These are phyloP conservation scores for Geotrichum macrosporum DNA, from an alignment of 1,139 yeast genomes.

Conservation along the genomic window DNA sequence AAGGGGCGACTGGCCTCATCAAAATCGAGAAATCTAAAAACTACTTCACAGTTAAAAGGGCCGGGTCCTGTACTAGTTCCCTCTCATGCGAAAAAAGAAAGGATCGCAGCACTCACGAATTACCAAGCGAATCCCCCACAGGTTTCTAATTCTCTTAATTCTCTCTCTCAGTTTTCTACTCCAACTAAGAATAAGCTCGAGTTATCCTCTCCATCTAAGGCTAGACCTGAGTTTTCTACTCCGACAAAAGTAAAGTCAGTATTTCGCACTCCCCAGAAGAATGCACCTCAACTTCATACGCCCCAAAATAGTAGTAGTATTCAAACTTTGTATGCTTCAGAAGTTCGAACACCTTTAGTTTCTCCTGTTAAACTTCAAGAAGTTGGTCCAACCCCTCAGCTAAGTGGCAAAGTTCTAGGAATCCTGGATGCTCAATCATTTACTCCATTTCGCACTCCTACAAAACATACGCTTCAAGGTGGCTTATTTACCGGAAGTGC, in stretches of 20 bases:
- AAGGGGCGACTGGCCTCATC: conserved; percentile 6
- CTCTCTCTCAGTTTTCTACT: not conserved
- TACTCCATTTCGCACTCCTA: conserved; percentile 28
- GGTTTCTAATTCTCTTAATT: conserved; percentile 1
- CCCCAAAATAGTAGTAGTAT: not conserved
- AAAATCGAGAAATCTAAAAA: not conserved
- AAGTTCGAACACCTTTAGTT: conserved; percentile 1
- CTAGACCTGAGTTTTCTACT: not conserved
- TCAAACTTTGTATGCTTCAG: not conserved
- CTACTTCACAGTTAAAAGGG: not conserved
- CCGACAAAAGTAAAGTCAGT: not conserved
- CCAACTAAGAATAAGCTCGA: not conserved
- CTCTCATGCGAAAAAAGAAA: conserved; percentile 11
- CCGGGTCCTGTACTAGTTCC: conserved; percentile 1
- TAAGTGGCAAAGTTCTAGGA: conserved; percentile 63
- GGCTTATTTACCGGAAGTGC: not conserved
- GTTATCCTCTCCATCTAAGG: conserved; percentile 1
- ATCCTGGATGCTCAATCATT: conserved; percentile 50
- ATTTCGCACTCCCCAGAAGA: conserved; percentile 8
- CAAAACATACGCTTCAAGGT: conserved; percentile 15
- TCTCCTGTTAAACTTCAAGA: conserved; percentile 34
- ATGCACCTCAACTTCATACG: conserved; percentile 3
- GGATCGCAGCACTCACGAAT: too few relatives aligned
- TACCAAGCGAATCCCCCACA: too few relatives aligned
- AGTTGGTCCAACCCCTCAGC: conserved; percentile 74